Evolutionary conservation across 805 yeast species (phyloP).

Genomic region (Yarrowia sp.): DNA sequence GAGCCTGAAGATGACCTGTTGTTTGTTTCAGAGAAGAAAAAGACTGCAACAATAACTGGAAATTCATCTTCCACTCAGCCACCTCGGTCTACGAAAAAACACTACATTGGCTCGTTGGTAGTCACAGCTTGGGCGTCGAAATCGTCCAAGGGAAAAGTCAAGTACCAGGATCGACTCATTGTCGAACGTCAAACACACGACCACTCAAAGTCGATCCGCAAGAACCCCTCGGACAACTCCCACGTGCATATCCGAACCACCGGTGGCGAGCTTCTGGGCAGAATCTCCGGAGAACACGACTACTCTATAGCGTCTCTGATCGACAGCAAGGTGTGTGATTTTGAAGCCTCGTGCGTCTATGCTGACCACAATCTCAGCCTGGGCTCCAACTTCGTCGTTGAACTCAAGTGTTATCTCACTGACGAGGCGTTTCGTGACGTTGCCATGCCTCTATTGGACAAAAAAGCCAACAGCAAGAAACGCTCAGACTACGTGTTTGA

Average conservation of each 20-base stretch:
- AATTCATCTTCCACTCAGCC: background rate
- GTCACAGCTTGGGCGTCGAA: conserved; percentile 41
- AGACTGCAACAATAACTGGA: background rate
- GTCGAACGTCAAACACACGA: conserved; percentile 18
- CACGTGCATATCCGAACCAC: conserved; percentile 28
- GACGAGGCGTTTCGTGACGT: conserved; percentile 48
- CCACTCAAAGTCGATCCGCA: conserved; percentile 12
- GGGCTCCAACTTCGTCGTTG: conserved; percentile 79
- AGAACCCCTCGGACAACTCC: conserved; percentile 25
- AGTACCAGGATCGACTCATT: conserved; percentile 1
- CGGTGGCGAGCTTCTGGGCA: conserved; percentile 1
- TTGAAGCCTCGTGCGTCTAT: conserved; percentile 64
- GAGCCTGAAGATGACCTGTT: background rate
- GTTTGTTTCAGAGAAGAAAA: background rate
- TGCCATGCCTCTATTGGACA: conserved; percentile 38
- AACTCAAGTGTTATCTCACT: conserved; percentile 68
- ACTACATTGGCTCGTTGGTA: conserved; percentile 24
- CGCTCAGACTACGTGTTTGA: conserved; percentile 42
- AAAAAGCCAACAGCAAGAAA: background rate
- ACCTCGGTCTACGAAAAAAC: background rate
- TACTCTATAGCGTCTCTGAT: conserved; percentile 63
- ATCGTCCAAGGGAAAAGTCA: conserved; percentile 24
- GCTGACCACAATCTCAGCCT: conserved; percentile 65
- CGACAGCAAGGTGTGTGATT: conserved; percentile 60
- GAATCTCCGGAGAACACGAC: conserved; percentile 23